A percentile compares a stretch with the other conserved stretches of the same genome.
Evolutionary conservation across 148 eudicot species (phyloP).

Genomic region (Euryodendron excelsum): DNA sequence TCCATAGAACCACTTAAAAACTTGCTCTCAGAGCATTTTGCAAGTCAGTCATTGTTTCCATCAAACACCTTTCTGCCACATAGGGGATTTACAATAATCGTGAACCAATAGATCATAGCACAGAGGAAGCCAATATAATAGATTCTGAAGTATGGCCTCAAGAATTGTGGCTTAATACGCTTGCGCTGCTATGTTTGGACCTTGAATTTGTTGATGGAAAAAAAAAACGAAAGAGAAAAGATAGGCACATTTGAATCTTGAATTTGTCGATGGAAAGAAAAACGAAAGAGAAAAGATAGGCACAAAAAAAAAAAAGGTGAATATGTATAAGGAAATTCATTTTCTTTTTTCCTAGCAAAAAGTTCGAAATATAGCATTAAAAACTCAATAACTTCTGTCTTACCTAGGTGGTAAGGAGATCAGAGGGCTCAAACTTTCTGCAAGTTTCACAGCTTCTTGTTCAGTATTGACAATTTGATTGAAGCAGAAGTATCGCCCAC

Average conservation of each 20-base stretch:
- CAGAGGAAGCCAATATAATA: neutral
- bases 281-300: neutral
- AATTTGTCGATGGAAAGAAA: neutral
- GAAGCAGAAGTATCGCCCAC: slow-evolving; percentile 39
- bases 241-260: no score
- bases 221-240: no score
- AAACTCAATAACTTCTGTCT: neutral
- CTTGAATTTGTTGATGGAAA: no score
- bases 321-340: no score
- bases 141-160: neutral
- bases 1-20: neutral
- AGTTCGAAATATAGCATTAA: neutral
- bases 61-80: no score
- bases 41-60: neutral
- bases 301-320: no score
- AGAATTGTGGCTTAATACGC: neutral
- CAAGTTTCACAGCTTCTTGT: slow-evolving; percentile 29
- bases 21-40: neutral
- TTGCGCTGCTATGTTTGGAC: neutral
- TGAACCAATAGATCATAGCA: no score
- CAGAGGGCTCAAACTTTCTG: slow-evolving; percentile 31
- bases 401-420: slow-evolving; percentile 44
- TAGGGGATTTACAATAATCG: no score
- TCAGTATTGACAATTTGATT: slow-evolving; percentile 33
- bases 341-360: no score